Percentiles rank a stretch among this genome's conserved stretches.
Conservation (phyloP, 2,329 filamentous ascomycete genomes). For the Claviceps humidiphila region DNA sequence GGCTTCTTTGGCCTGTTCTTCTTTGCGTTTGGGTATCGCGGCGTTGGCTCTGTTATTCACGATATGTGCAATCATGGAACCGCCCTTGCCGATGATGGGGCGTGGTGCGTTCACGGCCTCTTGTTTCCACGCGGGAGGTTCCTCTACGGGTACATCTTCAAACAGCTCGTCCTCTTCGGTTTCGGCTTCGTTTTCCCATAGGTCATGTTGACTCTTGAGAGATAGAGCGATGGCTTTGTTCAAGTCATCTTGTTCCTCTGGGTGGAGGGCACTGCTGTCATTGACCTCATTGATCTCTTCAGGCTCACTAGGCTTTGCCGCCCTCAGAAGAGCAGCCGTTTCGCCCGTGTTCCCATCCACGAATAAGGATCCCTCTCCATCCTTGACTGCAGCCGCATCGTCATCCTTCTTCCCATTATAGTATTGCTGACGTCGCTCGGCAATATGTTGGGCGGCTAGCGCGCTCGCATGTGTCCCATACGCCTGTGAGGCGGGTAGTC, state of each 20-base stretch:
- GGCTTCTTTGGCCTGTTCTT: slow-evolving; percentile 8
- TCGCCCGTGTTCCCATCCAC: slow-evolving; percentile 20
- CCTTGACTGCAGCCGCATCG: slow-evolving; percentile 18
- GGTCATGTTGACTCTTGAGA: slow-evolving; percentile 49
- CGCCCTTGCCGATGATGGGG: slow-evolving; percentile 36
- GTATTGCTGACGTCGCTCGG: slow-evolving; percentile 15
- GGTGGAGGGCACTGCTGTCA: slow-evolving; percentile 11
- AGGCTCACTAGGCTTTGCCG: slow-evolving; percentile 22
- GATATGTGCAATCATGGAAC: slow-evolving; percentile 55
- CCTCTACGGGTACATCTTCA: slow-evolving; percentile 33
- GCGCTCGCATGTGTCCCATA: slow-evolving; percentile 11
- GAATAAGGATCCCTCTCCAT: slow-evolving; percentile 39
- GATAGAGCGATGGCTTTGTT: slow-evolving; percentile 76
- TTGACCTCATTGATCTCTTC: not conserved
- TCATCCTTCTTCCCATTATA: slow-evolving; percentile 11
- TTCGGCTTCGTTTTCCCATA: slow-evolving; percentile 21
- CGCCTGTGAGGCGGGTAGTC: slow-evolving; percentile 18
- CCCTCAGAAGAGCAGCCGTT: slow-evolving; percentile 9
- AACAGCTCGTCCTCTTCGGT: slow-evolving; percentile 32
- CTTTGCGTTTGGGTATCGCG: slow-evolving; percentile 32
- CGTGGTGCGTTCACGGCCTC: slow-evolving; percentile 35
- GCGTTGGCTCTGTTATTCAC: slow-evolving; percentile 62
- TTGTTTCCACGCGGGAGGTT: slow-evolving; percentile 41
- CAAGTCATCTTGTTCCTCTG: slow-evolving; percentile 46
- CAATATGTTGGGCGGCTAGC: slow-evolving; percentile 15